phyloP scores from a whole-genome alignment of 2,329 filamentous ascomycete genomes.

The Colletotrichum limetticola region DNA sequence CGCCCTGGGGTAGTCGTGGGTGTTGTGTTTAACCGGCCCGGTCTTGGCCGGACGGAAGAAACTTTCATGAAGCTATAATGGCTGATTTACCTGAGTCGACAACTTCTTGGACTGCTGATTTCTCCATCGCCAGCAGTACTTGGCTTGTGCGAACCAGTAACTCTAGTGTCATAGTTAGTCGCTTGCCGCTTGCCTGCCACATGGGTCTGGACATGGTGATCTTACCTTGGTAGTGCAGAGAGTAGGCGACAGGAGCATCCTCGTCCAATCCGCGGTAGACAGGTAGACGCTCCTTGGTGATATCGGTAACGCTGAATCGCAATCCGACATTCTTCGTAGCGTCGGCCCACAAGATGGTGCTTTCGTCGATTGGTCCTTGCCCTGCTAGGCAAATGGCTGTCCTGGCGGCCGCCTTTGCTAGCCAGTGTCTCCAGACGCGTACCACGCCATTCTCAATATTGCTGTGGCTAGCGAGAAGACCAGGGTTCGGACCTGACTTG shows the following conservation, averaged over 20 bases:
- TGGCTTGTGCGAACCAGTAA: slow-evolving; percentile 72
- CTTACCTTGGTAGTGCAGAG: slow-evolving; percentile 78
- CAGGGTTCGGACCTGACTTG: slow-evolving; percentile 69
- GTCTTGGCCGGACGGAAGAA: slow-evolving; percentile 35
- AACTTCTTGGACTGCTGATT: slow-evolving; percentile 69
- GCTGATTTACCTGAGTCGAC: slow-evolving; percentile 73
- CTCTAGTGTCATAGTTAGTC: slow-evolving; percentile 59
- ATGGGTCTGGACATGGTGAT: neutral
- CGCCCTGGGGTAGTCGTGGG: neutral
- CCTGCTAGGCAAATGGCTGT: slow-evolving; percentile 42
- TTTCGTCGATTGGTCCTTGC: slow-evolving; percentile 35
- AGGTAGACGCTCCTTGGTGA: slow-evolving; percentile 54
- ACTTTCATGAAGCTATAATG: slow-evolving; percentile 64
- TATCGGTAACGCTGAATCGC: slow-evolving; percentile 67
- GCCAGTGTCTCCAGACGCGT: slow-evolving; percentile 79
- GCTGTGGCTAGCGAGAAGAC: slow-evolving; percentile 72
- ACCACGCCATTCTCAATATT: slow-evolving; percentile 76
- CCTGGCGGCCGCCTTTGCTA: slow-evolving; percentile 64
- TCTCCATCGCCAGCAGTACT: slow-evolving; percentile 73
- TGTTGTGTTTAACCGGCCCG: neutral
- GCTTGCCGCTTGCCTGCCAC: neutral
- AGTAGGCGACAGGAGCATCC: slow-evolving; percentile 75
- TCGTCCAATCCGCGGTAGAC: slow-evolving; percentile 69
- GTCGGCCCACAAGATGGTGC: slow-evolving; percentile 74
- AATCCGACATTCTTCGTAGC: slow-evolving; percentile 72